Evolutionary conservation across 768 basidiomycete species (phyloP).

Genomic region (Cystobasidium ongulense): DNA sequence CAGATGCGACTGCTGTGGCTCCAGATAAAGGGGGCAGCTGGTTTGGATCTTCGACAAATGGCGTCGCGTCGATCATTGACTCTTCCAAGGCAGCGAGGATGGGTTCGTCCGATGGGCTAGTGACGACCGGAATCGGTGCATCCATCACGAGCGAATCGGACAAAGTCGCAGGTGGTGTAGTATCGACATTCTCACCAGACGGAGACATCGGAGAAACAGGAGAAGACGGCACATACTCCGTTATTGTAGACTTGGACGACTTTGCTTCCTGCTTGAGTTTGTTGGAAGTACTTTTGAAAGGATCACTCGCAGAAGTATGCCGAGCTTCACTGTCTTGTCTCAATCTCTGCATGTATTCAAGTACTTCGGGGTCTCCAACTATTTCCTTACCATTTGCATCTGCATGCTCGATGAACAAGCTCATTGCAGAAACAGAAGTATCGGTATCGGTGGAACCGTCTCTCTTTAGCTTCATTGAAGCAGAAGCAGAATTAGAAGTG

Average conservation of each 20-base stretch:
- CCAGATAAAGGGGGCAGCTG: not conserved
- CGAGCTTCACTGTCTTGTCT: not conserved
- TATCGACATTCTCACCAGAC: not conserved
- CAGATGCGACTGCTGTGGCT: not conserved
- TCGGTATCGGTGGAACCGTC: not conserved
- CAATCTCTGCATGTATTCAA: conserved; percentile 19
- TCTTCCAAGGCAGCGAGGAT: not conserved
- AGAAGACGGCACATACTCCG: not conserved
- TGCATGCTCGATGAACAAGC: conserved; percentile 12
- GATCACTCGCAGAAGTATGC: not conserved
- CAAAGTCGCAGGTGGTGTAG: not conserved
- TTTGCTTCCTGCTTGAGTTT: not conserved
- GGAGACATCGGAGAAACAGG: not conserved
- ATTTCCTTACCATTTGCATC: not conserved
- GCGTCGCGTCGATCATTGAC: not conserved
- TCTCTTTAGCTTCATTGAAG: not conserved
- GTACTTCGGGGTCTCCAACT: conserved; percentile 23
- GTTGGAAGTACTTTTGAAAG: not conserved
- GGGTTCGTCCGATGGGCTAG: not conserved
- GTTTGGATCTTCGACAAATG: not conserved
- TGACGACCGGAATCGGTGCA: not conserved
- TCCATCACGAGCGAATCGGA: not conserved
- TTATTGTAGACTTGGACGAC: not conserved
- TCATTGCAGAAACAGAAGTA: conserved; percentile 4
- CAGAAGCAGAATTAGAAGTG: conserved; percentile 2